These are phyloP conservation scores for Talaromyces albobiverticillius DNA, from an alignment of 2,329 filamentous ascomycete species.

Conservation along the genomic window DNA sequence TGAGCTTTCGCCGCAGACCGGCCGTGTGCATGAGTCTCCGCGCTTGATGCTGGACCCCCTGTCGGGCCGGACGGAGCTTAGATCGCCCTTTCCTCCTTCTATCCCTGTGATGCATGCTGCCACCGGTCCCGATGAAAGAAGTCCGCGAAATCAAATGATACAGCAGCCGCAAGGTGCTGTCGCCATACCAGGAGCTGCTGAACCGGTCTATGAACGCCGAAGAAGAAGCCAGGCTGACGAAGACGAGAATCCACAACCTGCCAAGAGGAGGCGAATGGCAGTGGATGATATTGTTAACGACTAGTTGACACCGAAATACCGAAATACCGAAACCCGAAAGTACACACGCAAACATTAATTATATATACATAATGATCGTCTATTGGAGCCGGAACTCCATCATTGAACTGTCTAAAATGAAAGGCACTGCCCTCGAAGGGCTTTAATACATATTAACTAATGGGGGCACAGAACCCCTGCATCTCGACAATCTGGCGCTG, in stretches of 20 bases:
- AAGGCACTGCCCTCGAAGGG: constrained; percentile 5
- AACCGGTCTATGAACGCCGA: constrained; percentile 3
- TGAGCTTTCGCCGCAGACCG: constrained; percentile 16
- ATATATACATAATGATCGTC: not conserved
- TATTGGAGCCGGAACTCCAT: constrained; percentile 10
- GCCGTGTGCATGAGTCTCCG: constrained; percentile 11
- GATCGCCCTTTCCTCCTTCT: constrained; percentile 8
- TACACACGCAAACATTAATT: not conserved
- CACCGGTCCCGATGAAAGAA: constrained; percentile 6
- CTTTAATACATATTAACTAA: not conserved
- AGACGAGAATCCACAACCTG: constrained; percentile 22
- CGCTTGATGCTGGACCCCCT: constrained; percentile 26
- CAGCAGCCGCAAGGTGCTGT: not conserved
- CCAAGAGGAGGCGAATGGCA: constrained; percentile 39
- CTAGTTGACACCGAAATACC: constrained; percentile 14
- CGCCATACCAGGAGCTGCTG: not conserved
- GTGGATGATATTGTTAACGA: constrained; percentile 41
- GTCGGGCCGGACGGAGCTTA: constrained; percentile 18
- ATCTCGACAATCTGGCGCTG: not conserved
- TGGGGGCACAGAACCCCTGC: not conserved
- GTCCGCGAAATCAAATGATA: not conserved
- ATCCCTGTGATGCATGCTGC: not conserved
- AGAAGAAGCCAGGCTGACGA: constrained; percentile 5
- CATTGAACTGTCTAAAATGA: not conserved
- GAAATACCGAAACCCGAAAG: not conserved